These are phyloP conservation scores for Fagopyrum esculentum DNA, from an alignment of 148 eudicot species.

Conservation along the genomic window DNA sequence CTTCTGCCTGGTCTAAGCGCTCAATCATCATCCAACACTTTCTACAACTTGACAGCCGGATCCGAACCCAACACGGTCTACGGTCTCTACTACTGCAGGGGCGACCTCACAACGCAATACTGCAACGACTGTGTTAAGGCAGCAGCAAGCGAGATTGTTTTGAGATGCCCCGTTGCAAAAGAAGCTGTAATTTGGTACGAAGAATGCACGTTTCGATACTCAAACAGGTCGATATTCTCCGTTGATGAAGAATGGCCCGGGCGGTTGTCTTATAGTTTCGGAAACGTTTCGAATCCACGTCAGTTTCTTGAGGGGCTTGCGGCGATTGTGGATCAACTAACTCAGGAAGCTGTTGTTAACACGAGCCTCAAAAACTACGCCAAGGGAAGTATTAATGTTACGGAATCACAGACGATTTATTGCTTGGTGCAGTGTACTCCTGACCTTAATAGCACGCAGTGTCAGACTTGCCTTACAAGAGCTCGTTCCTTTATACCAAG, in stretches of 20 bases:
- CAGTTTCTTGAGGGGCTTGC: background rate
- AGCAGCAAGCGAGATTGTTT: too few species aligned
- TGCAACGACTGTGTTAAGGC: background rate
- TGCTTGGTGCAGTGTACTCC: slow-evolving; percentile 4
- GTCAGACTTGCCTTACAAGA: background rate
- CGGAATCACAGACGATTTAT: background rate
- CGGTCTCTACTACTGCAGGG: slow-evolving; percentile 1
- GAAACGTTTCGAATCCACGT: background rate
- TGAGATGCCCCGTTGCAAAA: too few species aligned
- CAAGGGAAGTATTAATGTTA: background rate
- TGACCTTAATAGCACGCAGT: background rate
- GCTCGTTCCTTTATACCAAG: background rate
- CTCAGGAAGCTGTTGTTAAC: background rate
- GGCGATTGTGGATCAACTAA: background rate
- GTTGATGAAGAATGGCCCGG: background rate
- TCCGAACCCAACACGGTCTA: background rate
- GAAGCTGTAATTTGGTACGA: too few species aligned
- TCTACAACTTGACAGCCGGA: background rate
- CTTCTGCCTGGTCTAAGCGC: too few species aligned
- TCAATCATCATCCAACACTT: too few species aligned
- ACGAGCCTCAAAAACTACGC: background rate
- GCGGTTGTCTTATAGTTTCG: background rate
- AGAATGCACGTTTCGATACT: too few species aligned
- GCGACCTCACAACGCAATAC: background rate
- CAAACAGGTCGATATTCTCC: background rate